Percentiles rank a stretch among this genome's conserved stretches.
These are phyloP conservation scores for Crithidia mellificae DNA, from an alignment of 208 protist species.

Conservation along the genomic window DNA sequence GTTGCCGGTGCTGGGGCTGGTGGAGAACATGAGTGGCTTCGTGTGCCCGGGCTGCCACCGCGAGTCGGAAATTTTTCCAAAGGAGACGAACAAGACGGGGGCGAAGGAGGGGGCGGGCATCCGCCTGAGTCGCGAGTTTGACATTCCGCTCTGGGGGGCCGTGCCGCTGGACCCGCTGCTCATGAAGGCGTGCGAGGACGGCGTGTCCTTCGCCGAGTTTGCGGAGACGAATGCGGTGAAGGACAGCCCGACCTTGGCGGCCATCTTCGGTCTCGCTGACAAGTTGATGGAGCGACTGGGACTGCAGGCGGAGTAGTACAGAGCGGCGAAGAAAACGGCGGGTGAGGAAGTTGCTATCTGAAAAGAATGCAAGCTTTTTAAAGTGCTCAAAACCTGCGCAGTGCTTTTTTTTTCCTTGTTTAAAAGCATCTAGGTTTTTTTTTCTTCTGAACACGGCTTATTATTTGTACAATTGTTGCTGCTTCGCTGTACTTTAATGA, in stretches of 20 bases:
- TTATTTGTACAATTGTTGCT: too few relatives aligned
- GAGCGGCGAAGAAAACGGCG: too few relatives aligned
- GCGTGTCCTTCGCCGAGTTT: conserved; percentile 62
- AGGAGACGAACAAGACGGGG: conserved; percentile 33
- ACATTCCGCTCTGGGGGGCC: conserved; percentile 81
- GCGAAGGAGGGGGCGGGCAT: conserved; percentile 56
- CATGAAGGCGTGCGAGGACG: conserved; percentile 92
- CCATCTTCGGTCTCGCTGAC: conserved; percentile 45
- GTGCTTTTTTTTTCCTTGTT: too few relatives aligned
- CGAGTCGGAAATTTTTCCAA: conserved; percentile 93
- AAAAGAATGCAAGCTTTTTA: too few relatives aligned
- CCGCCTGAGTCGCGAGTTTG: conserved; percentile 83
- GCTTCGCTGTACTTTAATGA: too few relatives aligned
- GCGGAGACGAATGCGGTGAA: conserved; percentile 26
- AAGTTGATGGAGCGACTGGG: conserved; percentile 48
- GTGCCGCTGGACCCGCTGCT: conserved; percentile 91
- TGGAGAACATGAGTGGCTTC: conserved; percentile 98
- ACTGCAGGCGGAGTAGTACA: conserved; percentile 28
- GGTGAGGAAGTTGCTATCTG: too few relatives aligned
- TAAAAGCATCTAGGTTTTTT: too few relatives aligned
- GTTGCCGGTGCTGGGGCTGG: conserved; percentile 94
- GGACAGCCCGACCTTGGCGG: conserved; percentile 51
- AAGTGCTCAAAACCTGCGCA: too few relatives aligned
- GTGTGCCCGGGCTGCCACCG: conserved; percentile 94
- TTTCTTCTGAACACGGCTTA: too few relatives aligned